A percentile compares a stretch with the other conserved stretches of the same genome.
Conservation (phyloP, 768 basidiomycete species). For the Rhodotorula diobovata region DNA sequence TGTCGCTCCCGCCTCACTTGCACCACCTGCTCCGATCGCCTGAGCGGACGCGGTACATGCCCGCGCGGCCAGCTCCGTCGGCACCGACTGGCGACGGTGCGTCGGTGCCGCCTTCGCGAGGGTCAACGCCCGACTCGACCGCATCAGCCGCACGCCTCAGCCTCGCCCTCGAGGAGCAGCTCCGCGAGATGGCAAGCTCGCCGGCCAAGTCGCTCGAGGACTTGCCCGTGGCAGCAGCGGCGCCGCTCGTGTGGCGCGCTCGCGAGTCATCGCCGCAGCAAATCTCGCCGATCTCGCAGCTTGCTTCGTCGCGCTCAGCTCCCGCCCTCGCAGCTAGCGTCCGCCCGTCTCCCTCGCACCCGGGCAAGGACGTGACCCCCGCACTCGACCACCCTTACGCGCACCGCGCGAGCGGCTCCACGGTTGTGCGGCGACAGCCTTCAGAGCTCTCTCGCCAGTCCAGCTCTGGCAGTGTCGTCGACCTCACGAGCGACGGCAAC, state of each 20-base stretch:
- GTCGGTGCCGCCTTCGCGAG: not conserved
- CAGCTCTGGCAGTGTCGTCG: constrained; percentile 7
- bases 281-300: too few species aligned
- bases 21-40: constrained; percentile 35
- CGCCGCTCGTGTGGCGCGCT: not conserved
- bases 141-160: constrained; percentile 1
- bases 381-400: not conserved
- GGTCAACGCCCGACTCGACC: constrained; percentile 3
- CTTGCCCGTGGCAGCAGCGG: not conserved
- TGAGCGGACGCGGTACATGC: not conserved
- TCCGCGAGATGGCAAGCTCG: not conserved
- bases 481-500: not conserved
- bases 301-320: not conserved
- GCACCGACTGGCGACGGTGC: not conserved
- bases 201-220: not conserved
- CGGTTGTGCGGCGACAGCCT: too few species aligned
- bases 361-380: not conserved
- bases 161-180: constrained; percentile 15
- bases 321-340: not conserved
- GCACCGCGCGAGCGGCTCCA: not conserved
- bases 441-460: constrained; percentile 2
- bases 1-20: constrained; percentile 34
- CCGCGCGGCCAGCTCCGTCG: constrained; percentile 8
- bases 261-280: not conserved
- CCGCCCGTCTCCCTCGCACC: not conserved